phyloP scores from a whole-genome alignment of 2,329 filamentous ascomycete species.

The Penicillium olsonii region DNA sequence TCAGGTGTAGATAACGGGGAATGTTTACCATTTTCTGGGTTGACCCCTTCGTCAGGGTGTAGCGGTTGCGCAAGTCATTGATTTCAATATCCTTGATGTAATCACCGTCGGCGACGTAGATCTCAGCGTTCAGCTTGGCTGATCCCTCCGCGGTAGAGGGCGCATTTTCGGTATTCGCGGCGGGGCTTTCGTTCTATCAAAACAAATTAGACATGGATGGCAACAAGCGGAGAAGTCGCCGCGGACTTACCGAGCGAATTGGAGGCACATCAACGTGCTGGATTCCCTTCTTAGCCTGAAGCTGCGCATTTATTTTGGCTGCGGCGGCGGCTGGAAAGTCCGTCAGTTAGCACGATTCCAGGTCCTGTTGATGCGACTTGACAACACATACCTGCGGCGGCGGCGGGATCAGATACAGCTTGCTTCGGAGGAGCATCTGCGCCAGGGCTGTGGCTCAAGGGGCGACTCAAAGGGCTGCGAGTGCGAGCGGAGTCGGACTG shows the following conservation, averaged over 20 bases:
- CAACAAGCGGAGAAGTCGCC: background rate
- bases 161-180: constrained; percentile 55
- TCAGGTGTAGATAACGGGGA: constrained; percentile 69
- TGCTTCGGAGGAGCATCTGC: constrained; percentile 45
- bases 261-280: constrained; percentile 89
- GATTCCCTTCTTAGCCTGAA: constrained; percentile 83
- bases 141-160: constrained; percentile 50
- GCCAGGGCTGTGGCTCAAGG: constrained; percentile 45
- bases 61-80: constrained; percentile 95
- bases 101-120: constrained; percentile 94
- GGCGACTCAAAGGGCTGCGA: constrained; percentile 71
- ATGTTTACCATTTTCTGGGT: constrained; percentile 99
- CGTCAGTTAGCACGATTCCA: constrained; percentile 11
- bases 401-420: constrained; percentile 66
- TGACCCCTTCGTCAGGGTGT: constrained; percentile 93
- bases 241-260: constrained; percentile 60
- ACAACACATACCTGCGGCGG: constrained; percentile 69
- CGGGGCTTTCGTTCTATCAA: constrained; percentile 50
- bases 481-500: constrained; percentile 71
- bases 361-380: background rate
- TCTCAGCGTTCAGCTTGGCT: constrained; percentile 74
- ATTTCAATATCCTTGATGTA: constrained; percentile 99
- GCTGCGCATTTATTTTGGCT: constrained; percentile 79
- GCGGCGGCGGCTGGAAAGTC: constrained; percentile 72
- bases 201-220: constrained; percentile 14